Base-by-base conservation (phyloP, 768 basidiomycete genomes). In the Neoboletus subvelutipes region DNA sequence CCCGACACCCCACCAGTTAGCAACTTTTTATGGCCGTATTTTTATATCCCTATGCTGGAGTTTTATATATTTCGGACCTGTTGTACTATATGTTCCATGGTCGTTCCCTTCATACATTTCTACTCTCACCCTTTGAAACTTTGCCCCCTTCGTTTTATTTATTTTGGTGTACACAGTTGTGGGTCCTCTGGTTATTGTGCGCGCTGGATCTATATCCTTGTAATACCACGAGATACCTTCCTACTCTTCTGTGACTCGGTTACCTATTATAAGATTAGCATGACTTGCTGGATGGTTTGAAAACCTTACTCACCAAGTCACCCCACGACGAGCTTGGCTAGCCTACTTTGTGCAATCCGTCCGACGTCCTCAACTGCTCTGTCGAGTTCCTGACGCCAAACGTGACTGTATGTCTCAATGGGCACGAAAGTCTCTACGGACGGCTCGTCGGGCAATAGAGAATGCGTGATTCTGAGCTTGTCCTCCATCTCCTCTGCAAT, bases 401-500 rank as follows among this genome's bases (percentile, higher is more conserved):
- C 77, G 5, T 71, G 71, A 24, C 78, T 71, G 7, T 67, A 71
- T 11, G 67, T 64, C 33, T 76, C 72, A 20, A 86, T 59, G 0
- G 73, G 69, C 17, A 41, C 57, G 24, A 86, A 64, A 22, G 59
- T 71, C 10, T 71, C 73, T 17, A 81, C 56, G 3, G 74, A 67
- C 11, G 70, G 71, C 47, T 66, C 34, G 33, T 67, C 50, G 10
- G 80, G 70, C 24, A 75, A 79, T 49, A 83, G 64, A 15, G 82
- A 82, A 68, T 81, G 83, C 48, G 72, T 67, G 15, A 85, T 67
- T 5, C 75, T 78, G 34, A 95, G 74, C 52, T 76, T 77, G 55
- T 77, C 78, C 71, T 94, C 91, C 80, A 97, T 88, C 75, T 94
- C 92, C 62, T 83, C 78, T 39, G 83, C 86, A 62, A 97, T 86